Evolutionary conservation across 2,329 filamentous ascomycete genomes (phyloP), one percentile per base, ranked within the genome.

Genomic region (Sclerotinia sclerotiorum): DNA sequence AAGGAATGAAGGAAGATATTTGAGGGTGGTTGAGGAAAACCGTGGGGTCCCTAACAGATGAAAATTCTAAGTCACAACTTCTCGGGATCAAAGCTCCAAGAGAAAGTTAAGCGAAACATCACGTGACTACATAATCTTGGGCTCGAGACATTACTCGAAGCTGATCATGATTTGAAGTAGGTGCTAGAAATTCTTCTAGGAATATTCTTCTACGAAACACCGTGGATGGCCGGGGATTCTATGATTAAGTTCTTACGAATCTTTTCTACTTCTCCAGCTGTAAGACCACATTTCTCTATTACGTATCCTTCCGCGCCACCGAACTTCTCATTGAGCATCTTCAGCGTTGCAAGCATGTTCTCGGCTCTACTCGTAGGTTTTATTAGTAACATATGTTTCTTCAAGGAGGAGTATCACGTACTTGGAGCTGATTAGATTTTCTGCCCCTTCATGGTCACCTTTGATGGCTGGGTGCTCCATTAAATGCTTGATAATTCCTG

Each of bases 291-390:
- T 44, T 84, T 78, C 19, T 84, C 79, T 67, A 81, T 79, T 71
- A 92, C 80, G 78, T 91, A 93, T 19, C 79, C 79, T 76, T 92
- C 88, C 2, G 85, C 82, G 2, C 88, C 85, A 3, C 88, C 89
- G 79, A 87, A 90, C 70, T 84, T 82, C 39, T 81, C 78, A 60
- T 84, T 81, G 58, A 93, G 80, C 80, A 87, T 84, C 62, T 82
- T 78, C 66, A 87, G 72, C 52, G 80, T 81, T 5, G 77, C 79
- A 21, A 81, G 62, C 82, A 88, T 87, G 73, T 82, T 85, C 74
- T 82, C 84, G 70, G 79, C 78, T 76, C 76, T 77, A 39, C 7
- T 35, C 35, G 35, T 10, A 46, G 49, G 27, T 29, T 32, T 17
- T n/a, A 57, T 71, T 69, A 60, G 68, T 66, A 65, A 62, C 2